Conservation (phyloP, 148 eudicot species). For the Rheum nobile region DNA sequence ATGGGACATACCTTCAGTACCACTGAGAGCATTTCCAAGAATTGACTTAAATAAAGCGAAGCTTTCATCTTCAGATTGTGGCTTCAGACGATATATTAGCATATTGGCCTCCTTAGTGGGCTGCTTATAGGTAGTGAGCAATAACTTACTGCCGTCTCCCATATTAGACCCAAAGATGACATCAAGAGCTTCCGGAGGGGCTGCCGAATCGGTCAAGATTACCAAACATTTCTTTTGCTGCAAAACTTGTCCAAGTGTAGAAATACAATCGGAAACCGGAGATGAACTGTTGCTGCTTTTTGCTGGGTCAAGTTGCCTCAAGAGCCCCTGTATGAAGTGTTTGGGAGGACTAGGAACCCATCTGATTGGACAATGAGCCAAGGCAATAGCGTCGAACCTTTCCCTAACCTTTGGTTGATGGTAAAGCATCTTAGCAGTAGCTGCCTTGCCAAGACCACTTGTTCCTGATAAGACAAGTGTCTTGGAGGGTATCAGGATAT, state of each 20-base stretch:
- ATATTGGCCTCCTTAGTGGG: slow-evolving; percentile 11
- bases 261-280: neutral
- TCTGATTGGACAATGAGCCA: slow-evolving; percentile 12
- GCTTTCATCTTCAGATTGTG: neutral
- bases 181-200: slow-evolving; percentile 5
- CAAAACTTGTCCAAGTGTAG: neutral
- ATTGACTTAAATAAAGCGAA: neutral
- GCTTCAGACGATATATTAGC: neutral
- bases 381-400: slow-evolving; percentile 14
- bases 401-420: slow-evolving; percentile 8
- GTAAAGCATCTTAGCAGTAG: slow-evolving; percentile 7
- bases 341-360: neutral
- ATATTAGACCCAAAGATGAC: neutral
- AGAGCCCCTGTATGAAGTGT: neutral
- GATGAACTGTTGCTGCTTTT: neutral
- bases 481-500: no score
- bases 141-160: slow-evolving; percentile 19
- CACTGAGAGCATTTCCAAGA: neutral
- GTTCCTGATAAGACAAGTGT: slow-evolving; percentile 18
- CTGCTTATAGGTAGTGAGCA: slow-evolving; percentile 8
- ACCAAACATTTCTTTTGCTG: slow-evolving; percentile 30
- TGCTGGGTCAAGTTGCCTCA: neutral
- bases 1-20: neutral
- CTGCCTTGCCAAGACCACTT: slow-evolving; percentile 15
- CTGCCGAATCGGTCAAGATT: slow-evolving; percentile 26